These are phyloP conservation scores for Pilatotrama ljubarskyi DNA, from an alignment of 768 basidiomycete species.

Conservation along the genomic window DNA sequence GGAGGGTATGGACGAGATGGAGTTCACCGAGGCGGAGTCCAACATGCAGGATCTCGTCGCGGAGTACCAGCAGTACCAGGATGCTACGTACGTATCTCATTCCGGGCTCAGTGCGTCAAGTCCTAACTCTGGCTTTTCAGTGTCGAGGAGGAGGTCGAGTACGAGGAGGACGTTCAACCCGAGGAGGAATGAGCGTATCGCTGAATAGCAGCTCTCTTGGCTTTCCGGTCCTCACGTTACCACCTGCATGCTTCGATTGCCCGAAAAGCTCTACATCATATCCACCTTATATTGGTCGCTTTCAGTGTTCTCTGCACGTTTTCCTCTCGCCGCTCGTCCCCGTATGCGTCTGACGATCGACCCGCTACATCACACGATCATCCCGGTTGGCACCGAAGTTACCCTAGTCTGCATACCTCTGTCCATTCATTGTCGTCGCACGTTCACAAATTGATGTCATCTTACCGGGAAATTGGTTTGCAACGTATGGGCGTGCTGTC, in stretches of 20 bases:
- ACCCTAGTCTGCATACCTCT: constrained; percentile 33
- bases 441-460: constrained; percentile 23
- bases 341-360: constrained; percentile 17
- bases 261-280: constrained; percentile 33
- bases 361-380: constrained; percentile 12
- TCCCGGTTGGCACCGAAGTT: constrained; percentile 28
- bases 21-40: constrained; percentile 98
- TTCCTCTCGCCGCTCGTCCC: constrained; percentile 13
- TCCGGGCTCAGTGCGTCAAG: not conserved
- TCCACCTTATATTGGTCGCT: constrained; percentile 36
- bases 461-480: constrained; percentile 12
- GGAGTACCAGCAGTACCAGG: constrained; percentile 97
- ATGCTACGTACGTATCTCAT: constrained; percentile 73
- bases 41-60: constrained; percentile 99
- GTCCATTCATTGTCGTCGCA: constrained; percentile 23
- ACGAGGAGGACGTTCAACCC: constrained; percentile 71
- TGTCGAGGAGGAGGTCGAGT: constrained; percentile 85
- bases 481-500: not conserved
- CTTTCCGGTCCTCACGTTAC: constrained; percentile 1
- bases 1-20: constrained; percentile 99
- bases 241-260: constrained; percentile 17
- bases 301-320: constrained; percentile 27
- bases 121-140: constrained; percentile 40
- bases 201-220: constrained; percentile 1
- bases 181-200: constrained; percentile 48